Percentiles rank a stretch among this genome's conserved stretches.
These are phyloP conservation scores for Telfairia occidentalis DNA, from an alignment of 331 rosid species.

Conservation along the genomic window DNA sequence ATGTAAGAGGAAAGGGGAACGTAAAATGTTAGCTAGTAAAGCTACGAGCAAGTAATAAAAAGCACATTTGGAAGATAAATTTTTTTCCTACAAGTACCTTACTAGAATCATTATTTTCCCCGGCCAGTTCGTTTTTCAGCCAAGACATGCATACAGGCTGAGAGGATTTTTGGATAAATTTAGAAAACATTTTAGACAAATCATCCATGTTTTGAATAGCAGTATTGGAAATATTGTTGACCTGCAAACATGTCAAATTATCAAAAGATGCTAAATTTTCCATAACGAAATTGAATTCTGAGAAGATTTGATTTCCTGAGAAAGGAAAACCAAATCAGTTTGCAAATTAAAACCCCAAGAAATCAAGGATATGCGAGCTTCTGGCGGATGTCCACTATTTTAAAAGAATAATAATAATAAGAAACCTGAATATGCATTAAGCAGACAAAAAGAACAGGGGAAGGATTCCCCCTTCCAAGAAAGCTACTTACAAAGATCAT, in stretches of 20 bases:
- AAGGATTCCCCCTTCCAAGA: too few relatives aligned
- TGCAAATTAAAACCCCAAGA: background rate
- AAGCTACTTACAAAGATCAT: too few relatives aligned
- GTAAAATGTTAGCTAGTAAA: conserved; percentile 13
- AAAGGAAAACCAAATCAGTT: background rate
- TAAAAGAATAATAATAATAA: too few relatives aligned
- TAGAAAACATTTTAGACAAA: conserved; percentile 41
- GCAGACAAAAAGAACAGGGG: too few relatives aligned
- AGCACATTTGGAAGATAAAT: background rate
- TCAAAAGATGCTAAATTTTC: background rate
- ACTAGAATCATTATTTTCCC: conserved; percentile 30
- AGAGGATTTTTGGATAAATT: conserved; percentile 43
- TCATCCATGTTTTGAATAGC: conserved; percentile 28
- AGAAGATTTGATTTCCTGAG: background rate
- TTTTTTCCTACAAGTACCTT: conserved; percentile 34
- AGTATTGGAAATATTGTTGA: conserved; percentile 39
- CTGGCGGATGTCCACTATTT: background rate
- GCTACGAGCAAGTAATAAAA: background rate
- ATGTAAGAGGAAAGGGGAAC: conserved; percentile 5
- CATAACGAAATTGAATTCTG: background rate
- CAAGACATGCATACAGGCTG: conserved; percentile 50
- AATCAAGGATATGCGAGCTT: background rate
- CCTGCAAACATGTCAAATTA: conserved; percentile 33
- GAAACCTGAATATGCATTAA: too few relatives aligned
- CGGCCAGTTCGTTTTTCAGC: conserved; percentile 61